Evolutionary conservation across 1,284 basidiomycete genomes (phyloP), one percentile per base, ranked within the genome.

Genomic region (Xerocomus amazonicus): DNA sequence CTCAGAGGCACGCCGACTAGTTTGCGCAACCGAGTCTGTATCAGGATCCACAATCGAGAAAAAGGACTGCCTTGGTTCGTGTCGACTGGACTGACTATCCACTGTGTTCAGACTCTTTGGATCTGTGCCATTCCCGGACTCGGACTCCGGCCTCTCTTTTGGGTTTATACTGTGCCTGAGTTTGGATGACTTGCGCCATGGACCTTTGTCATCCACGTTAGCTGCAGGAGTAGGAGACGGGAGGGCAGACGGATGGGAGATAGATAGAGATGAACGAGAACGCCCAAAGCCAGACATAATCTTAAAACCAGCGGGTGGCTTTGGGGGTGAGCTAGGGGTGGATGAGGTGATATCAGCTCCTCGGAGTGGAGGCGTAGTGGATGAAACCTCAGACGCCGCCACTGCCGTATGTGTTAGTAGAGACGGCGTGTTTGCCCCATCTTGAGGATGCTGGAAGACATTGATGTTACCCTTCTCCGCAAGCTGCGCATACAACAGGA

Each of bases 401-500:
- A 71, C 68, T 52, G 48, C 36, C 5, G 76, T 68, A 34, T 68
- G 73, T 12, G 63, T 53, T n/a, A 35, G 47, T 1, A 40, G 50
- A 9, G 43, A 48, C 26, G 54, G 42, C 4, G 74, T 70, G 38
- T 63, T 68, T 19, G 79, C 58, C 27, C 72, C 66, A 41, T 84
- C 81, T 40, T 74, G 65, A 10, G 80, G 75, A 47, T 79, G 77
- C 34, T 72, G 70, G 48, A 81, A 80, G 10, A 69, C 68, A 59
- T 77, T 80, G 8, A 80, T 71, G 55, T 75, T 80, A 16, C 80
- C 79, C 54, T 77, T 78, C 65, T 84, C 83, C 13, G 86, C 85
- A 57, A 85, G 85, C 52, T 86, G 81, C 0, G 84, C 85, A 54
- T 86, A 86, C 41, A 80, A 63, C 32, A 89, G 70, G 13, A 89